These are phyloP conservation scores for Oryza brachyantha DNA, from an alignment of 176 grass and related monocot species.

Conservation along the genomic window DNA sequence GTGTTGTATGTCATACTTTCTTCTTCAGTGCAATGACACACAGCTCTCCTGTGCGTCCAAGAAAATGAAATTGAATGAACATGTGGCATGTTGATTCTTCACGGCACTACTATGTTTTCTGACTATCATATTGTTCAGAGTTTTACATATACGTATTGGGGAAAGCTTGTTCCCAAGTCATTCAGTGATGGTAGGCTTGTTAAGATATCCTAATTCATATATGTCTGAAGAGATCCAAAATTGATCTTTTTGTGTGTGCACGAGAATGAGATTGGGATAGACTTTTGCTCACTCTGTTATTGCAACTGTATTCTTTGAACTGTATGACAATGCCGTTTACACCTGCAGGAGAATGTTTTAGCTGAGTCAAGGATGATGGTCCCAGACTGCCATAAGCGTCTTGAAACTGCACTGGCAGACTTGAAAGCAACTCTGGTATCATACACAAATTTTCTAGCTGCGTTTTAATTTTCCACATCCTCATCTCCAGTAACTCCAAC, in stretches of 20 bases:
- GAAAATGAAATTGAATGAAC: no score
- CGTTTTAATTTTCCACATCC: not conserved
- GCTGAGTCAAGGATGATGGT: slow-evolving; percentile 98
- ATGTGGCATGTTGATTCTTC: not conserved
- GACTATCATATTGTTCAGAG: not conserved
- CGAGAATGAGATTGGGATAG: not conserved
- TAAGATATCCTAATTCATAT: not conserved
- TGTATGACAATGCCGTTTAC: not conserved
- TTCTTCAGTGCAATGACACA: no score
- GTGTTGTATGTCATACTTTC: no score
- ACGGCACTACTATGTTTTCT: no score
- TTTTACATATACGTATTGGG: not conserved
- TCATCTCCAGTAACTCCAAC: not conserved
- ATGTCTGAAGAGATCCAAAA: not conserved
- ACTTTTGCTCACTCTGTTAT: not conserved
- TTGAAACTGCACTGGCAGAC: slow-evolving; percentile 78
- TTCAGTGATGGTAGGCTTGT: no score
- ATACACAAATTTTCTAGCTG: not conserved
- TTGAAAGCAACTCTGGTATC: slow-evolving; percentile 76
- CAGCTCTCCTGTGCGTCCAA: no score
- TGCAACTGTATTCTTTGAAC: not conserved
- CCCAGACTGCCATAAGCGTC: slow-evolving; percentile 88
- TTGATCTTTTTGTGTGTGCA: not conserved
- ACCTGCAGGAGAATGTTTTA: slow-evolving; percentile 79
- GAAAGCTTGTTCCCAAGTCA: no score